These are phyloP conservation scores for Scheffersomyces coipomensis DNA, from an alignment of 805 yeast genomes.

Conservation along the genomic window DNA sequence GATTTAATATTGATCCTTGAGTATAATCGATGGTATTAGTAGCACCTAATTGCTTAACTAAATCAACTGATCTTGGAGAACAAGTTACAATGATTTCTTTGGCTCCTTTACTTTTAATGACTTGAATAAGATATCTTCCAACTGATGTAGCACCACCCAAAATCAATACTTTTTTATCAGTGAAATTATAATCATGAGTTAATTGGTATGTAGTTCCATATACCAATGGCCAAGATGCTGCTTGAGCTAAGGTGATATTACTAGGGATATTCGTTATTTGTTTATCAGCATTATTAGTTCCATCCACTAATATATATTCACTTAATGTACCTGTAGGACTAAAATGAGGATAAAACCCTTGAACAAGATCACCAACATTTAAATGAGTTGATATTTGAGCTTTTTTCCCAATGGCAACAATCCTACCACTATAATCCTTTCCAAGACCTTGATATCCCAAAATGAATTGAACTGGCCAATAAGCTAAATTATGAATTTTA, in stretches of 20 bases:
- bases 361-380: constrained; percentile 27
- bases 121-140: constrained; percentile 54
- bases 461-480: background rate
- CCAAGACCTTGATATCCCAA: constrained; percentile 23
- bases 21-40: constrained; percentile 56
- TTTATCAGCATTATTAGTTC: constrained; percentile 14
- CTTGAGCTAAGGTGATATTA: constrained; percentile 48
- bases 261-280: constrained; percentile 34
- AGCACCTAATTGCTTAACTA: constrained; percentile 54
- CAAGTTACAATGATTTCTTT: constrained; percentile 56
- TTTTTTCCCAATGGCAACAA: constrained; percentile 26
- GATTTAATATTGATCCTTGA: constrained; percentile 24
- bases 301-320: constrained; percentile 46
- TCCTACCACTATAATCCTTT: constrained; percentile 31
- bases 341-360: constrained; percentile 19
- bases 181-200: constrained; percentile 31
- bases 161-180: constrained; percentile 52
- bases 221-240: constrained; percentile 66
- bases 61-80: constrained; percentile 46
- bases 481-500: constrained; percentile 16
- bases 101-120: constrained; percentile 48
- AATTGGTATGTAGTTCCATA: constrained; percentile 59
- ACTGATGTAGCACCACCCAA: constrained; percentile 77
- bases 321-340: constrained; percentile 40
- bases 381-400: constrained; percentile 20